Base-by-base conservation (phyloP, 805 yeast species). In the Starmera amethionina region DNA sequence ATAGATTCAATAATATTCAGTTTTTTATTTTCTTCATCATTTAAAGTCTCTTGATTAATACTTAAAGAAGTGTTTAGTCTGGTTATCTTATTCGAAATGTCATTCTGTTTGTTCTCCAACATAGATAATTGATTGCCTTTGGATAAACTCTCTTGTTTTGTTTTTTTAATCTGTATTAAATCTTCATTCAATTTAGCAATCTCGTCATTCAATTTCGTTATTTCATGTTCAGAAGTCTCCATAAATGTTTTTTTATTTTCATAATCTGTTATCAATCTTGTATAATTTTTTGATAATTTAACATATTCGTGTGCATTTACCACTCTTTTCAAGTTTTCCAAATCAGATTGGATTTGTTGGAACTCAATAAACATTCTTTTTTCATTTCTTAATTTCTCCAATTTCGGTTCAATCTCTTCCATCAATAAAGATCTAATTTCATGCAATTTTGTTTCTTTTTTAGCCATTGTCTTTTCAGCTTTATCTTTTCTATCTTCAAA, bases 341-440 rank as follows among this genome's bases (percentile, higher is more conserved):
- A 64, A 50, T 85, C 88, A 7, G 84, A 68, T 50, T 84, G 93
- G 10, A 83, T 75, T 42, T 83, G 87, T 62, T 90, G 97, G 58
- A 73, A 89, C 54, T 90, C 97, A 30, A 88, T 59, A 52, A 82
- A 89, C 25, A 77, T 68, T 52, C 93, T 74, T 61, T 88, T 90
- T 51, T 90, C 96, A 40, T 72, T 72, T 45, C 94, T 72, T 38
- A 89, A 65, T 52, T 81, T 80, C 42, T 82, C 89, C 38, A 93
- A 67, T 55, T 88, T 87, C 4, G 98, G 98, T 55, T 85, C 95
- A 44, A 93, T 90, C 58, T 93, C 97, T 55, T 89, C 96, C 14
- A 67, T 65, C 41, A 90, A 65, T 35, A 89, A 61, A 28, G 73
- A 70, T 48, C 83, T 72, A 40, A 88, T 89, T 55, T 86, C 95